phyloP scores from a whole-genome alignment of 805 yeast genomes.

The Kluyveromyces nonfermentans region DNA sequence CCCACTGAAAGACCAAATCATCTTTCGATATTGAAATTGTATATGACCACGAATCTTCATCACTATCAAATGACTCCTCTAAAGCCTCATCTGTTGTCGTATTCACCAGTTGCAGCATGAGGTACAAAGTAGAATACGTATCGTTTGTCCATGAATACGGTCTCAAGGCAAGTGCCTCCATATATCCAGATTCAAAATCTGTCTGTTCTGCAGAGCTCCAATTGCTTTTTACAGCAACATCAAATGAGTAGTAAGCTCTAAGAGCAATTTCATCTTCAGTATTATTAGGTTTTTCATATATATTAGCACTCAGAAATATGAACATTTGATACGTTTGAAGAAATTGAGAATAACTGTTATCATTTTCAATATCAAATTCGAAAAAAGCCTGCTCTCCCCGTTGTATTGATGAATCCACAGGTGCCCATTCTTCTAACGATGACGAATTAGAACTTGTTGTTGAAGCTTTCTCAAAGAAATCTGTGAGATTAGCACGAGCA shows the following conservation, averaged over 20 bases:
- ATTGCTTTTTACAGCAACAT: constrained; percentile 14
- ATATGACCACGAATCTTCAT: constrained; percentile 41
- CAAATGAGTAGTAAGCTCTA: constrained; percentile 21
- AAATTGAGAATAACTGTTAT: constrained; percentile 9
- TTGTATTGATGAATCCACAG: constrained; percentile 20
- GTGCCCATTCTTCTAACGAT: constrained; percentile 27
- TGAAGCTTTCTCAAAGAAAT: not conserved
- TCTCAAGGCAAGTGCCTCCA: constrained; percentile 22
- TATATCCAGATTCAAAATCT: constrained; percentile 22
- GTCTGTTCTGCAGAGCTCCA: constrained; percentile 9
- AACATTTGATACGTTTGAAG: constrained; percentile 16
- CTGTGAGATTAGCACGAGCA: not conserved
- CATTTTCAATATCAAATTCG: constrained; percentile 16
- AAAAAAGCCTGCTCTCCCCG: constrained; percentile 19
- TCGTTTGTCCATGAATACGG: constrained; percentile 14
- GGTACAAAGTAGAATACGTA: constrained; percentile 17
- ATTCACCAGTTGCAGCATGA: constrained; percentile 19
- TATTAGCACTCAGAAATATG: constrained; percentile 29
- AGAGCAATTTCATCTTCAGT: constrained; percentile 11
- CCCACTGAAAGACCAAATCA: constrained; percentile 64
- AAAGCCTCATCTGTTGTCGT: constrained; percentile 13
- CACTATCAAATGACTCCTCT: not conserved
- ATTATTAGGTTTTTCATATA: constrained; percentile 23
- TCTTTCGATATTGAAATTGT: constrained; percentile 57
- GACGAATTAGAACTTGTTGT: constrained; percentile 13